Evolutionary conservation across 2,329 filamentous ascomycete genomes (phyloP), one percentile per base, ranked within the genome.

Genomic region (Rasamsonia emersonii): DNA sequence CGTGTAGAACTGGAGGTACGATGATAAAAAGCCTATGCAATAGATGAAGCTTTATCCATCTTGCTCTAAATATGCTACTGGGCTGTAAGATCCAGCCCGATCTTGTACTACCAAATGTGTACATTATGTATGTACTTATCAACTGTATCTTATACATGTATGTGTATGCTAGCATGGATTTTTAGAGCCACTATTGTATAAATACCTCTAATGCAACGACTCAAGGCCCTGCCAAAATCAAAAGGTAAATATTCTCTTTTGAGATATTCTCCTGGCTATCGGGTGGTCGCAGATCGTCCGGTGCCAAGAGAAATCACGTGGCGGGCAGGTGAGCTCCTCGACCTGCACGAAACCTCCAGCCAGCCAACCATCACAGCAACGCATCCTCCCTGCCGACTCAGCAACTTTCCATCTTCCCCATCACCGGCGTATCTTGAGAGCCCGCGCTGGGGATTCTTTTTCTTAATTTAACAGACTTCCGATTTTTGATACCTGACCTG

Each of bases 401-500:
- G 20, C 20, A 23, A 9, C 20, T 8, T 11, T 23, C 20, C 8
- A 17, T 34, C 35, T 15, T 13, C n/a, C 9, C 5, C n/a, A n/a
- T n/a, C n/a, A n/a, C 21, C 42, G 23, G 40, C 29, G 37, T 28
- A 29, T 11, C n/a, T 26, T n/a, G 32, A 18, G n/a, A 5, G 77
- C 51, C 82, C 70, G 18, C 18, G 13, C 11, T 70, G 65, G 11
- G 74, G 69, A 56, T 75, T 13, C 15, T 28, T 27, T 25, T 21
- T 24, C 15, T 5, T 26, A n/a, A 26, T 24, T 26, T 24, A n/a
- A 35, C 18, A 31, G 25, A 31, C 32, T 11, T 29, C 32, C 18
- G 28, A 11, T 28, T 11, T 25, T 37, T 30, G 40, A 42, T n/a
- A n/a, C n/a, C n/a, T n/a, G n/a, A n/a, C n/a, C 31, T 31, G 40